Evolutionary conservation across 352 stramenopile species (phyloP), one percentile per base, ranked within the genome.

Genomic region (Phytopythium aichiense): DNA sequence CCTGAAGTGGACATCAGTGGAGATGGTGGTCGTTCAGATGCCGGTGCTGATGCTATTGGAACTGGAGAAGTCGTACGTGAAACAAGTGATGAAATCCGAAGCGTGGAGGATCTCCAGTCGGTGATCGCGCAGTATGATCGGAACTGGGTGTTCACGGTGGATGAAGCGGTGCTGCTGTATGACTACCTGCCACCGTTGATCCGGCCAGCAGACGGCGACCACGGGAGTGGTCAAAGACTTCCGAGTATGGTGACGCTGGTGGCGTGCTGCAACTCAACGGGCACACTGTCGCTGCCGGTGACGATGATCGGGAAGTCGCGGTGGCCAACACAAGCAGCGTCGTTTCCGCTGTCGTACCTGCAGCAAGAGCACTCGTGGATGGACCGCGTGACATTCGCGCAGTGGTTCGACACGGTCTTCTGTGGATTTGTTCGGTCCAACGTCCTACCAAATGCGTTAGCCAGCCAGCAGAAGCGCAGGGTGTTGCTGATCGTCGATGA

Each of bases 141-240:
- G 11, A 55, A 72, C 9, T 72, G 61, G 51, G 50, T 75, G 4
- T 75, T 75, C 51, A 67, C 61, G 31, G 58, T 75, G n/a, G 65
- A 75, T 49, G 68, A 75, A 22, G 69, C 61, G 8, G 46, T 65
- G 20, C 38, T 75, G 16, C 67, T 75, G 22, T 75, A 75, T 25
- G 61, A 67, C 33, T n/a, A 56, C 16, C 58, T 75, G 42, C 68
- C 68, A 4, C 51, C 18, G 18, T 18, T 45, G 31, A 28, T 37
- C 4, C 15, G 11, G 25, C 2, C 51, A 45, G 22, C 51, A 42
- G n/a, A 22, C 22, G 12, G 20, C 35, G 54, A 25, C 18, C 0
- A 16, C 33, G 38, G 13, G 9, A 49, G 20, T 54, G 13, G 4
- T 22, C 40, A 45, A 8, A 12, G 13, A 6, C 22, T 25, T 31